Percentiles rank a stretch among this genome's conserved stretches.
Conservation (phyloP, 768 basidiomycete genomes). For the Clavaria fumosa region DNA sequence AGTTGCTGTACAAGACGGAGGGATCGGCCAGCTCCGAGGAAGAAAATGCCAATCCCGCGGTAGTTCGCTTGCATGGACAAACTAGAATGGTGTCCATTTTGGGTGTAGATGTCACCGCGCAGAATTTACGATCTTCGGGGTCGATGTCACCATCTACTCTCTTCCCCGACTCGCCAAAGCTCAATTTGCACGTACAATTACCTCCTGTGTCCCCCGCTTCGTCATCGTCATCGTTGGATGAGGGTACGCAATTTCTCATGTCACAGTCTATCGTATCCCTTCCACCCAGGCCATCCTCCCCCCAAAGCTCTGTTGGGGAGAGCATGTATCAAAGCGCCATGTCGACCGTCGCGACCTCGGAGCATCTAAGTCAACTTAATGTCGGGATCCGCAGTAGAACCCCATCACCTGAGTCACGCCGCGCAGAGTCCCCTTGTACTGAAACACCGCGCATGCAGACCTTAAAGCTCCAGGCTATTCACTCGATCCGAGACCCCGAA, state of each 20-base stretch:
- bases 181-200: constrained; percentile 14
- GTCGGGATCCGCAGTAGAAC: neutral
- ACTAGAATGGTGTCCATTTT: constrained; percentile 38
- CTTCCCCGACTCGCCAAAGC: constrained; percentile 10
- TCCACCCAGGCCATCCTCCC: constrained; percentile 31
- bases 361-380: neutral
- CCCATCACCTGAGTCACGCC: neutral
- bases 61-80: constrained; percentile 12
- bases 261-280: constrained; percentile 58
- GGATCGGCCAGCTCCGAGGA: constrained; percentile 1
- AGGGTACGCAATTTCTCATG: constrained; percentile 50
- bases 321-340: constrained; percentile 74
- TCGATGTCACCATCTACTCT: constrained; percentile 9
- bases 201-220: constrained; percentile 25
- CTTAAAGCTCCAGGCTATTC: neutral
- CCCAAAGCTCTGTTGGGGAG: constrained; percentile 33
- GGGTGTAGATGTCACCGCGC: constrained; percentile 39
- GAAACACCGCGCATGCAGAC: neutral
- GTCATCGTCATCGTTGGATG: constrained; percentile 47
- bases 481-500: neutral
- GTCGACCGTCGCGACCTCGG: constrained; percentile 24
- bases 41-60: neutral
- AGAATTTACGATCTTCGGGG: constrained; percentile 21
- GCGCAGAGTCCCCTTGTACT: neutral
- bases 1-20: constrained; percentile 44